Evolutionary conservation across 495 filamentous ascomycete genomes (phyloP).

Genomic region (Penicillium paradoxum): DNA sequence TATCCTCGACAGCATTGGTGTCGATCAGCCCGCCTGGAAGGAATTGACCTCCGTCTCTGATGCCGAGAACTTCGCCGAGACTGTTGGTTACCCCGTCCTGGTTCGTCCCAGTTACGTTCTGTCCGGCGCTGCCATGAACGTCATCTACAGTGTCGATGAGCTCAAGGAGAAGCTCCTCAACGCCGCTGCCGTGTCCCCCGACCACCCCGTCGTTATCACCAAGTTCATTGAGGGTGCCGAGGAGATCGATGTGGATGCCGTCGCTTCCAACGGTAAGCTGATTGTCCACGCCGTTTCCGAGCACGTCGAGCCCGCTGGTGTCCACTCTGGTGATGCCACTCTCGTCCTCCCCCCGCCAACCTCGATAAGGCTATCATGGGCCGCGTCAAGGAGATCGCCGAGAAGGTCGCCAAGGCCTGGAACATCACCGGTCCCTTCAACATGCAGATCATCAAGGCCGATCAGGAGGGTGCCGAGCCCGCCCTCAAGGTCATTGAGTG

Average conservation of each 20-base stretch:
- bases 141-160: conserved; percentile 83
- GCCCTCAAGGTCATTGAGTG: conserved; percentile 95
- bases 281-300: conserved; percentile 92
- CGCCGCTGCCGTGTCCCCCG: conserved; percentile 84
- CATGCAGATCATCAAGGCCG: conserved; percentile 98
- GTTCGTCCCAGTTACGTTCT: conserved; percentile 95
- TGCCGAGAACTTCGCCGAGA: conserved; percentile 75
- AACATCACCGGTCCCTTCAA: conserved; percentile 97
- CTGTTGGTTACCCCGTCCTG: conserved; percentile 85
- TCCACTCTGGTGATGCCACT: conserved; percentile 94
- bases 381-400: conserved; percentile 87
- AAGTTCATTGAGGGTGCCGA: conserved; percentile 97
- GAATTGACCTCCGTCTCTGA: conserved; percentile 88
- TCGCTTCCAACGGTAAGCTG: conserved; percentile 79
- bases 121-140: conserved; percentile 96
- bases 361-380: conserved; percentile 71
- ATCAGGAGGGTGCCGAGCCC: conserved; percentile 62
- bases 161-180: conserved; percentile 84
- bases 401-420: conserved; percentile 96
- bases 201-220: conserved; percentile 96
- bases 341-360: conserved; percentile 81
- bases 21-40: conserved; percentile 98
- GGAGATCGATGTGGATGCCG: conserved; percentile 97
- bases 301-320: conserved; percentile 93
- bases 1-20: conserved; percentile 91